These are phyloP conservation scores for Eleusine coracana DNA, from an alignment of 176 grass and related monocot genomes.

Conservation along the genomic window DNA sequence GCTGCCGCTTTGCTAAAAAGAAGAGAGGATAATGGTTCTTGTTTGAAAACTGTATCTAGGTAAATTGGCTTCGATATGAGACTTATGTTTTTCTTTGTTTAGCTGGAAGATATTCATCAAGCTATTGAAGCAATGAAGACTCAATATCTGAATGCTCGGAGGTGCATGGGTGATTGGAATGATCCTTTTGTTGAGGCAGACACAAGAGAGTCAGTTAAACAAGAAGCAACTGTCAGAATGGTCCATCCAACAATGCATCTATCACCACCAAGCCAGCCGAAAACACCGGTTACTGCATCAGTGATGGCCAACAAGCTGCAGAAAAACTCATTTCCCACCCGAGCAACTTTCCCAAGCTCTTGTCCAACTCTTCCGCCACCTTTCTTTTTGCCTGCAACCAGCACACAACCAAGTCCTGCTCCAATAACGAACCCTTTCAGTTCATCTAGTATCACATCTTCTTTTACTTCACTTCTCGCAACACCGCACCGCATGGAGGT, in stretches of 20 bases:
- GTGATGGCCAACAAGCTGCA: slow-evolving; percentile 31
- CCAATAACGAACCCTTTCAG: slow-evolving; percentile 50
- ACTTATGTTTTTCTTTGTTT: slow-evolving; percentile 46
- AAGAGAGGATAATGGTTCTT: background rate
- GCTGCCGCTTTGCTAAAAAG: background rate
- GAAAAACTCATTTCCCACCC: slow-evolving; percentile 38
- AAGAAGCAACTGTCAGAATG: slow-evolving; percentile 60
- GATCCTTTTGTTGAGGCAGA: slow-evolving; percentile 82
- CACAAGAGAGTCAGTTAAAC: slow-evolving; percentile 65
- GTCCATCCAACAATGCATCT: slow-evolving; percentile 69
- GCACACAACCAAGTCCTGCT: slow-evolving; percentile 37
- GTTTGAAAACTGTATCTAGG: background rate
- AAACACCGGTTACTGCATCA: slow-evolving; percentile 20
- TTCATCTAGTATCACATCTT: slow-evolving; percentile 43
- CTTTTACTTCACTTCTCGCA: slow-evolving; percentile 45
- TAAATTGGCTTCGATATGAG: slow-evolving; percentile 7
- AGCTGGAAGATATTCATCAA: slow-evolving; percentile 89
- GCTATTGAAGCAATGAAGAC: slow-evolving; percentile 63
- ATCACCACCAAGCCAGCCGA: slow-evolving; percentile 30
- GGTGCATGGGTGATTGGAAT: slow-evolving; percentile 46
- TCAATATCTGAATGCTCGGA: slow-evolving; percentile 55
- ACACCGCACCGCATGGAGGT: slow-evolving; percentile 49
- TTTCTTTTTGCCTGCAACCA: slow-evolving; percentile 44
- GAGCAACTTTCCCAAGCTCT: slow-evolving; percentile 34
- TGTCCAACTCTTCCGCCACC: slow-evolving; percentile 35